These are phyloP conservation scores for Solanum chmielewskii DNA, from an alignment of 257 asterid species.

Conservation along the genomic window DNA sequence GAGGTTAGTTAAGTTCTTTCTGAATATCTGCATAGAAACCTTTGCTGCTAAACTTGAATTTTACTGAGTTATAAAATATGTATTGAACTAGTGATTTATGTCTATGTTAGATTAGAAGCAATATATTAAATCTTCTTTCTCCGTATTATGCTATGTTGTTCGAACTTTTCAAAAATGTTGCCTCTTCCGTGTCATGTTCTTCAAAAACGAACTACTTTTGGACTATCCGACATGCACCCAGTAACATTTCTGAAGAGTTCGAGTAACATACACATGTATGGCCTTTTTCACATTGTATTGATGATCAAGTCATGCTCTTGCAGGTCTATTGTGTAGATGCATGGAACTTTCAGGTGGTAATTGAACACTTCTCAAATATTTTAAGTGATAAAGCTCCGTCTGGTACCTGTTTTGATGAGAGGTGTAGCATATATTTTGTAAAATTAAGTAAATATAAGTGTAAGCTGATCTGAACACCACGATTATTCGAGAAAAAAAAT, in stretches of 20 bases:
- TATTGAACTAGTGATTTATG: not conserved
- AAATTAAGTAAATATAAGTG: no score
- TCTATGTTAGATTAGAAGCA: not conserved
- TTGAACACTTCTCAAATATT: not conserved
- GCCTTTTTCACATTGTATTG: not conserved
- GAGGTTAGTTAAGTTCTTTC: constrained; percentile 10
- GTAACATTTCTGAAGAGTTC: not conserved
- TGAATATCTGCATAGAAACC: not conserved
- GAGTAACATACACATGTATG: not conserved
- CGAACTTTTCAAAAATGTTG: not conserved
- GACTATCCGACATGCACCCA: accelerated
- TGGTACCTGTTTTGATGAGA: not conserved
- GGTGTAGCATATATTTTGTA: not conserved
- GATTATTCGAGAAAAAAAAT: not conserved
- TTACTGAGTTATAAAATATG: not conserved
- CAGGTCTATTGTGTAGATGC: not conserved
- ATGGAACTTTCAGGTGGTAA: not conserved
- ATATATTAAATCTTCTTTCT: not conserved
- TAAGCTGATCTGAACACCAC: not conserved
- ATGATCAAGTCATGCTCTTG: not conserved
- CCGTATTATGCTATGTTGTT: not conserved
- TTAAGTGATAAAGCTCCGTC: not conserved
- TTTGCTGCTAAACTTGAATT: not conserved
- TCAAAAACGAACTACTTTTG: not conserved
- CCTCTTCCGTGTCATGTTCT: accelerated